Evolutionary conservation across 176 grass and related monocot species (phyloP), one percentile per base, ranked within the genome.

Genomic region (Eremochloa ophiuroides): DNA sequence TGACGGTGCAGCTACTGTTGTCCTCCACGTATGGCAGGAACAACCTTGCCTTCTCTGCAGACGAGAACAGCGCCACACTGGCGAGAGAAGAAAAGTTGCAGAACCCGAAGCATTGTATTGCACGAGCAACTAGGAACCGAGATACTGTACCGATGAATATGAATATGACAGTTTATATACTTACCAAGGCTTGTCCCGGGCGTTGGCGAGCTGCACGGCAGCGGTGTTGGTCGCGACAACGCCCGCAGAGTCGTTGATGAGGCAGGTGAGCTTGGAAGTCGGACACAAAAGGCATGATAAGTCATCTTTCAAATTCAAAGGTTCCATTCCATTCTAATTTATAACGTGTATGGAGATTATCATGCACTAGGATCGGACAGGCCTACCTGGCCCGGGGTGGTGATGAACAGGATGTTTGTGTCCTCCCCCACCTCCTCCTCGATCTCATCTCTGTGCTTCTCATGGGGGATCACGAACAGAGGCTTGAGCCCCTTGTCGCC

Each of bases 391-490:
- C 96, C 93, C 12, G 93, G 96, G 13, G 96, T 98, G 63, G 93
- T 98, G 65, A 93, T 89, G 84, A 98, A 93, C 60, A 95, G 3
- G 74, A 95, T 80, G 78, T 27, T 69, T 29, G 92, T 58, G 20
- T 94, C 88, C 28, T 98, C 76, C 1, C 88, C 90, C 13, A 91
- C 84, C 10, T 73, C 44, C 50, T 95, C 95, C 82, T 91, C 75
- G 35, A 98, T 29, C 25, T 98, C 90, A 27, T 98, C 95, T 22
- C 92, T 90, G 83, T 95, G 90, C 83, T 82, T 98, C 86, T 98
- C 90, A 84, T 98, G 90, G 38, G 92, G 92, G 77, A 98, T 95
- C 78, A 98, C 95, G 64, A 98, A 94, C 63, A 98, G 84, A 69
- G 88, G 95, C 88, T 85, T 93, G 33, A 86, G 37, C 14, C 75